phyloP scores from a whole-genome alignment of 163 green algal genomes.

The Coccomyxa subellipsoidea region DNA sequence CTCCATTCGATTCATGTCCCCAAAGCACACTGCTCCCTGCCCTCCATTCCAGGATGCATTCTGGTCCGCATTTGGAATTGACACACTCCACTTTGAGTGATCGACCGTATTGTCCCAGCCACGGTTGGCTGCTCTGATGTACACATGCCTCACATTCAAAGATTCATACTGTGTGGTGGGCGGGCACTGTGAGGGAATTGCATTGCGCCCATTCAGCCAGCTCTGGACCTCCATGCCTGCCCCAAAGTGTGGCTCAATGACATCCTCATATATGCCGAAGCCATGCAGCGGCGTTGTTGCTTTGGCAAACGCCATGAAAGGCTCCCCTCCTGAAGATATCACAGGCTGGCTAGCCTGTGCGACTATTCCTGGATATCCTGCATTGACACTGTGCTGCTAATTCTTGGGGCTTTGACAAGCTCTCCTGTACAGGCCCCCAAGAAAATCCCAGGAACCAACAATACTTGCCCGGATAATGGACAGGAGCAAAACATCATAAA shows the following conservation, averaged over 20 bases:
- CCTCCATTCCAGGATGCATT: not conserved
- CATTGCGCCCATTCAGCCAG: not conserved
- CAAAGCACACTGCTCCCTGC: constrained; percentile 9
- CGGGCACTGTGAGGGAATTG: not conserved
- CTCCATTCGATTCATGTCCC: constrained; percentile 9
- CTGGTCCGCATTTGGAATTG: not conserved
- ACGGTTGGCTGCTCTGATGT: not conserved
- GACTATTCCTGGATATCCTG: not conserved
- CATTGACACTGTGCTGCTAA: no score
- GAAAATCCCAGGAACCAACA: no score
- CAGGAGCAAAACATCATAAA: no score
- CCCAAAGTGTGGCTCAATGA: not conserved
- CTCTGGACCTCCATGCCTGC: constrained; percentile 9
- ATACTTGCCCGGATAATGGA: no score
- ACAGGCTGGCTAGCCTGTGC: not conserved
- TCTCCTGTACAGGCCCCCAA: no score
- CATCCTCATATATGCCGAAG: not conserved
- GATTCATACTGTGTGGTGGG: not conserved
- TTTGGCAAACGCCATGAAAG: not conserved
- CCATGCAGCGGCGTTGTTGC: not conserved
- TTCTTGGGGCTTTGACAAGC: no score
- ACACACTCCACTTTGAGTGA: not conserved
- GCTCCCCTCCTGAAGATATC: not conserved
- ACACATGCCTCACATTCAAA: constrained; percentile 5
- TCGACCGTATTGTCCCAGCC: constrained; percentile 1